Evolutionary conservation across 2,329 filamentous ascomycete species (phyloP).

Genomic region (Aspergillus melleus): DNA sequence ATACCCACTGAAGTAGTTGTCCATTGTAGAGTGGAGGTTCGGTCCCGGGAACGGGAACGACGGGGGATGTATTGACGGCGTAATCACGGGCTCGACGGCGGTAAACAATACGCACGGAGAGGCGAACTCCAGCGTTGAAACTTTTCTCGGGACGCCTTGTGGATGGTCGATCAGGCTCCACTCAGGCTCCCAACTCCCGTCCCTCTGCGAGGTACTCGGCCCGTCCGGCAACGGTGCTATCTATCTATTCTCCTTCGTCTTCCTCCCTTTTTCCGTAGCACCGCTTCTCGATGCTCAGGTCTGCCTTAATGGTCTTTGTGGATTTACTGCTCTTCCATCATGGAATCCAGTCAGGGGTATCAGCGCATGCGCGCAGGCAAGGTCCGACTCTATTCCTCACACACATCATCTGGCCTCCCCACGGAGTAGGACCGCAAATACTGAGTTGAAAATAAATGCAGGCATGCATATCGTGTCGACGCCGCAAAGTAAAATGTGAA

Average conservation of each 20-base stretch:
- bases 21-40: background rate
- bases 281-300: background rate
- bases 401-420: background rate
- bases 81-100: background rate
- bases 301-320: background rate
- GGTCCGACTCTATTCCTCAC: background rate
- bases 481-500: slow-evolving; percentile 6
- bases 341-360: background rate
- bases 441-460: background rate
- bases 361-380: slow-evolving; percentile 1
- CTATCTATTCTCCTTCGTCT: background rate
- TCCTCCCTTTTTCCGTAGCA: background rate
- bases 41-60: background rate
- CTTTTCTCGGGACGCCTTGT: background rate
- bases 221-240: background rate
- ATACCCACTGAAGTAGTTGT: background rate
- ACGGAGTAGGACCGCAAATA: background rate
- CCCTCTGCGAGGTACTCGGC: background rate
- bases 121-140: background rate
- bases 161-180: background rate
- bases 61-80: background rate
- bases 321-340: background rate
- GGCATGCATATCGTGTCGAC: slow-evolving; percentile 8
- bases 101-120: background rate
- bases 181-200: background rate